Conservation (phyloP, 2,329 filamentous ascomycete genomes). For the Sphaerulina populicola region DNA sequence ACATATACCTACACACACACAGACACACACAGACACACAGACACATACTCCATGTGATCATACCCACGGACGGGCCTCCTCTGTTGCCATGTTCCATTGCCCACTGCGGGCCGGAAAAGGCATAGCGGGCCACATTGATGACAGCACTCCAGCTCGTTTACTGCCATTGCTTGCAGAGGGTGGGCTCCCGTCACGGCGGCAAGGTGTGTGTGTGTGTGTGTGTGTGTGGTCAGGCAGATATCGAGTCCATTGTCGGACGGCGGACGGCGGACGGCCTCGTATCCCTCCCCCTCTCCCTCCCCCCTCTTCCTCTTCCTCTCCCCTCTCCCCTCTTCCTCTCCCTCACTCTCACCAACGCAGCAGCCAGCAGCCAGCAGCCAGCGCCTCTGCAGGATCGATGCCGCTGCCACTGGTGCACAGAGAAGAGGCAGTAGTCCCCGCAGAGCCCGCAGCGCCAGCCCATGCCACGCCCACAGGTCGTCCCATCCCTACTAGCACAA, state of each 20-base stretch:
- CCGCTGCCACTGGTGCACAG: constrained; percentile 23
- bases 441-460: constrained; percentile 22
- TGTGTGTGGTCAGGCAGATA: too few species aligned
- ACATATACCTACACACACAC: too few species aligned
- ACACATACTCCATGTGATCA: neutral
- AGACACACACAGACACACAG: too few species aligned
- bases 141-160: too few species aligned
- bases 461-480: constrained; percentile 20
- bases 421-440: constrained; percentile 22
- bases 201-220: too few species aligned
- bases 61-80: neutral
- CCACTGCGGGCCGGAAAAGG: constrained; percentile 10
- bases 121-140: constrained; percentile 1
- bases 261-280: too few species aligned
- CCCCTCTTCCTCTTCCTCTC: too few species aligned
- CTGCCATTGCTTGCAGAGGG: too few species aligned
- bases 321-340: constrained; percentile 4
- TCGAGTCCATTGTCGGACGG: too few species aligned
- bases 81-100: constrained; percentile 5
- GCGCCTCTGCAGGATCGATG: constrained; percentile 16
- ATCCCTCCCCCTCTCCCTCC: too few species aligned
- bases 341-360: constrained; percentile 17
- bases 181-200: too few species aligned
- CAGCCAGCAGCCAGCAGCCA: constrained; percentile 6
- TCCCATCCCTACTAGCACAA: constrained; percentile 23